Evolutionary conservation across 768 basidiomycete genomes (phyloP).

Genomic region (Calocybe gangraenosa): DNA sequence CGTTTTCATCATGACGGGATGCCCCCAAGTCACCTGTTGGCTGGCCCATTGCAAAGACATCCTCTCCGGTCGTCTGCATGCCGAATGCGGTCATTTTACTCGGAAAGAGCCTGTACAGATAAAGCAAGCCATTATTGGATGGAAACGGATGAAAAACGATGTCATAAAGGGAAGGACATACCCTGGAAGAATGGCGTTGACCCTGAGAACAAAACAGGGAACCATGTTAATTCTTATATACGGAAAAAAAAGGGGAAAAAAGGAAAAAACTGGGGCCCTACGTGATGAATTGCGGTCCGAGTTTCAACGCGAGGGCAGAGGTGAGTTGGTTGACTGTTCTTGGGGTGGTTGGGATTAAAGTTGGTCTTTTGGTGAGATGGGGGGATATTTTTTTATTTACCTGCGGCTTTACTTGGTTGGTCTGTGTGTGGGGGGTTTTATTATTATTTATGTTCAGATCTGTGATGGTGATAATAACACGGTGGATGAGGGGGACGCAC

Average conservation of each 20-base stretch:
- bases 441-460: not conserved
- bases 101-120: conserved; percentile 73
- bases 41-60: conserved; percentile 46
- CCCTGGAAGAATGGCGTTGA: conserved; percentile 85
- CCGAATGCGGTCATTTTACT: conserved; percentile 83
- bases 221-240: no score
- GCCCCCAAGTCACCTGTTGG: conserved; percentile 66
- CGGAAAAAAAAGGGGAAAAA: no score
- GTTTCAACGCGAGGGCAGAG: conserved; percentile 61
- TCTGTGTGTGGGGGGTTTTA: conserved; percentile 51
- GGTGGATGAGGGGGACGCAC: conserved; percentile 43
- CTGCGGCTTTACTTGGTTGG: conserved; percentile 80
- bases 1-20: not conserved
- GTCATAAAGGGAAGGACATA: conserved; percentile 22
- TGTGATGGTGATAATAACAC: no score
- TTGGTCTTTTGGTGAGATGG: not conserved
- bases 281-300: conserved; percentile 60
- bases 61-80: conserved; percentile 51
- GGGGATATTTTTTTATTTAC: conserved; percentile 30
- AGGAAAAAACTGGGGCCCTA: no score
- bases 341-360: not conserved
- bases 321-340: conserved; percentile 74
- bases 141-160: not conserved
- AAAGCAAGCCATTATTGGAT: no score
- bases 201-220: no score